Evolutionary conservation across 23 red algal genomes (phyloP).

Genomic region (Gracilaria gracilis): DNA sequence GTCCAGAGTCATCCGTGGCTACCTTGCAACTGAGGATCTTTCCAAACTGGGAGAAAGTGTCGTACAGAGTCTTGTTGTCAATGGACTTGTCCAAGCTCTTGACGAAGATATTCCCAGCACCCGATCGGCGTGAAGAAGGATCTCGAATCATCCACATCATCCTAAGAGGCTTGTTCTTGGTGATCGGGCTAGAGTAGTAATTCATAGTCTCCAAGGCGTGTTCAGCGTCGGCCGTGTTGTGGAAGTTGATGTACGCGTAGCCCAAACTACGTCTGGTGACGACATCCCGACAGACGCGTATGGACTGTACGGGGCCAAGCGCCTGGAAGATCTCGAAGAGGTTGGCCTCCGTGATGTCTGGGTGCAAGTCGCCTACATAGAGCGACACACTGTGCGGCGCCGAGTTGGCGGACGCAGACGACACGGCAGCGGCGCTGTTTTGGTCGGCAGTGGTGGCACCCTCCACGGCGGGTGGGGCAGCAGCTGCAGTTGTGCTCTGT

Average conservation of each 20-base stretch:
- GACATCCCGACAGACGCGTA: slow-evolving; percentile 93
- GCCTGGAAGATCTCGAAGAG: slow-evolving; percentile 97
- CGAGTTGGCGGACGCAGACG: background rate
- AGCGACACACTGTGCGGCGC: slow-evolving; percentile 75
- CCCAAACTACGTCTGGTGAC: slow-evolving; percentile 94
- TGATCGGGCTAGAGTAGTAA: slow-evolving; percentile 84
- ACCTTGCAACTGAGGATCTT: slow-evolving; percentile 98
- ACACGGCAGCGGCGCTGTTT: background rate
- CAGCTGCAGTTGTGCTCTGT: background rate
- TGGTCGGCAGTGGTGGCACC: slow-evolving; percentile 14
- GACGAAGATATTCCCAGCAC: slow-evolving; percentile 96
- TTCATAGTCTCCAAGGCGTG: slow-evolving; percentile 98
- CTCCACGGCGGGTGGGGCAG: background rate
- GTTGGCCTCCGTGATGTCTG: slow-evolving; percentile 90
- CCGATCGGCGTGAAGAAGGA: slow-evolving; percentile 68
- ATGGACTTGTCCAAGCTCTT: slow-evolving; percentile 97
- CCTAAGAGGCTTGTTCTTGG: slow-evolving; percentile 92
- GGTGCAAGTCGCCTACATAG: slow-evolving; percentile 98
- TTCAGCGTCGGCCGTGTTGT: slow-evolving; percentile 93
- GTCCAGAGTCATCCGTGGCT: slow-evolving; percentile 85
- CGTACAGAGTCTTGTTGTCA: slow-evolving; percentile 96
- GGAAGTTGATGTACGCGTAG: slow-evolving; percentile 99
- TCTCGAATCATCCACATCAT: slow-evolving; percentile 99
- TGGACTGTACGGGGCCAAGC: slow-evolving; percentile 89
- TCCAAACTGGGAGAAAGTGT: slow-evolving; percentile 97